phyloP scores from a whole-genome alignment of 129 eudicot genomes.

The Lactuca saligna region DNA sequence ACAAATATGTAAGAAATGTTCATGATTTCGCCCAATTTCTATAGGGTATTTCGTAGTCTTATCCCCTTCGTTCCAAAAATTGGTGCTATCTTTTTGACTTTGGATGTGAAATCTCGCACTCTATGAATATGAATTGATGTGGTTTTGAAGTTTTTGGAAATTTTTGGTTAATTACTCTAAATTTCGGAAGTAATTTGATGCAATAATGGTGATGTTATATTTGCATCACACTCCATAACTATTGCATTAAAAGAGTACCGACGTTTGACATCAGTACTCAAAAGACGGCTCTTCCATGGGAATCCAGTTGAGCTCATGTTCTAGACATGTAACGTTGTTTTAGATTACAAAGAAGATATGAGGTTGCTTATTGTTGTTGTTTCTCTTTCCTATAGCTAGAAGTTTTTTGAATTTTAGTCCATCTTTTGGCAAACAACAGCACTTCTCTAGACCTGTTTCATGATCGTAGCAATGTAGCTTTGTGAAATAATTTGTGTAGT shows the following conservation, averaged over 20 bases:
- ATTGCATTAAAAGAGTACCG: not conserved
- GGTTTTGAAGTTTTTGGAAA: not conserved
- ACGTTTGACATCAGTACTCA: not conserved
- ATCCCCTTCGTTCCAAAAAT: not conserved
- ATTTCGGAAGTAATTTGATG: slow-evolving; percentile 13
- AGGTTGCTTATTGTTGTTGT: not conserved
- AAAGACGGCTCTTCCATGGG: slow-evolving; percentile 4
- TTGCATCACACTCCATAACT: not conserved
- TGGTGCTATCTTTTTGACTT: not conserved
- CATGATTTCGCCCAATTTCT: slow-evolving; percentile 1
- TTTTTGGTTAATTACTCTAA: not conserved
- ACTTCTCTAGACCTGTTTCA: slow-evolving; percentile 2
- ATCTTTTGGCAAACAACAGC: not conserved
- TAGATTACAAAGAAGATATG: slow-evolving; percentile 6
- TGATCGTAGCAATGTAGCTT: slow-evolving; percentile 17
- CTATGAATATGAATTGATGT: slow-evolving; percentile 16
- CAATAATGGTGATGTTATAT: not conserved
- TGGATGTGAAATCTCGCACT: slow-evolving; percentile 14
- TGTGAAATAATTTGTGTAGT: slow-evolving; percentile 2
- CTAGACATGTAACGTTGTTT: not conserved
- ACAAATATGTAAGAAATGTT: slow-evolving; percentile 70
- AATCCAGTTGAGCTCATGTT: not conserved
- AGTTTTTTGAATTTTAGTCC: not conserved
- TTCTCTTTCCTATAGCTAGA: not conserved
- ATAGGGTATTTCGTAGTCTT: not conserved